Evolutionary conservation across 2,329 filamentous ascomycete species (phyloP).

Genomic region (Zopfia rhizophila): DNA sequence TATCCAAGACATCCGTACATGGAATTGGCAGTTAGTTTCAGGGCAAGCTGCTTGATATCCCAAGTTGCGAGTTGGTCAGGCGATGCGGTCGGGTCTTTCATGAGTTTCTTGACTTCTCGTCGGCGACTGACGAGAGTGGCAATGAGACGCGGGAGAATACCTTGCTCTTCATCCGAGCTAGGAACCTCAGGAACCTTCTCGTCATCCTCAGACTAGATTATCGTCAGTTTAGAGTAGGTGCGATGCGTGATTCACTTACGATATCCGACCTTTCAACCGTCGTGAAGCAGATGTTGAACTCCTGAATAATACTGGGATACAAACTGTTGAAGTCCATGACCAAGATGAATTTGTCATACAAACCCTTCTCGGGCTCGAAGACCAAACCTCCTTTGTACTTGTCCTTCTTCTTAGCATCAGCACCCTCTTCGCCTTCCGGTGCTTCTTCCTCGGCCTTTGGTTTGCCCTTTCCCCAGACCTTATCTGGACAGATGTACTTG

Average conservation of each 20-base stretch:
- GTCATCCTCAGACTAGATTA: slow-evolving; percentile 74
- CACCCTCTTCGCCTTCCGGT: slow-evolving; percentile 73
- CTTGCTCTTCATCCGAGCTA: slow-evolving; percentile 74
- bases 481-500: slow-evolving; percentile 98
- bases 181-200: slow-evolving; percentile 92
- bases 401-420: slow-evolving; percentile 93
- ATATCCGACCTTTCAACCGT: slow-evolving; percentile 83
- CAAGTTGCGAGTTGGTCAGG: slow-evolving; percentile 89
- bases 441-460: slow-evolving; percentile 77
- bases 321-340: slow-evolving; percentile 99
- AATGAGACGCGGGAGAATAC: slow-evolving; percentile 90
- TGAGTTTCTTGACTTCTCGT: slow-evolving; percentile 92
- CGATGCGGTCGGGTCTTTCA: slow-evolving; percentile 93
- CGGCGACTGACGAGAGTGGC: slow-evolving; percentile 88
- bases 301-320: slow-evolving; percentile 98
- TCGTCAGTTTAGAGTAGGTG: slow-evolving; percentile 23
- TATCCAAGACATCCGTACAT: slow-evolving; percentile 99
- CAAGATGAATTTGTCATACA: slow-evolving; percentile 97
- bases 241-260: slow-evolving; percentile 61
- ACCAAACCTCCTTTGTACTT: slow-evolving; percentile 99
- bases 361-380: slow-evolving; percentile 95
- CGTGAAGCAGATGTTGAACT: slow-evolving; percentile 99
- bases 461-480: slow-evolving; percentile 82
- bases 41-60: slow-evolving; percentile 96
- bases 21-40: slow-evolving; percentile 98